Percentiles rank a stretch among this genome's conserved stretches.
Conservation (phyloP, 768 basidiomycete genomes). For the Cystofilobasidium capitatum region DNA sequence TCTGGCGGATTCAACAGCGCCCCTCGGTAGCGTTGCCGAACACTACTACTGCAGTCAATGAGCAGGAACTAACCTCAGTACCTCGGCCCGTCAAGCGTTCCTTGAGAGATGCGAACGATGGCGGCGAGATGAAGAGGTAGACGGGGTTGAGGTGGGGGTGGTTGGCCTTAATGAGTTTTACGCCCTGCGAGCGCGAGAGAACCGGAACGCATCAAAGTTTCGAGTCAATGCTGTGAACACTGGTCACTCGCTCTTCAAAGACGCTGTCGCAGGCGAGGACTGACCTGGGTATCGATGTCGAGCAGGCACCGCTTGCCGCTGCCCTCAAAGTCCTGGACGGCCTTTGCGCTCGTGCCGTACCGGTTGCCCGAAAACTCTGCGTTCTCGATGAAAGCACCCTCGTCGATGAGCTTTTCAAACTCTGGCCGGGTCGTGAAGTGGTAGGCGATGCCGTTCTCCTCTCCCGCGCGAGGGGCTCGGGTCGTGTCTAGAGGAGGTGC, state of each 20-base stretch:
- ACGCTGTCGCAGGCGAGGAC: conserved; percentile 30
- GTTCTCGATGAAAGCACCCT: conserved; percentile 80
- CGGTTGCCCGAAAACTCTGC: conserved; percentile 86
- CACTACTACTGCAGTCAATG: background rate
- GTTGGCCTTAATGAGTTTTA: conserved; percentile 70
- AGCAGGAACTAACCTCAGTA: conserved; percentile 50
- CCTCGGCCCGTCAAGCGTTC: conserved; percentile 65
- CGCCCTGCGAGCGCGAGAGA: conserved; percentile 52
- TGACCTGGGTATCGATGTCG: conserved; percentile 90
- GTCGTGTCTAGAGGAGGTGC: conserved; percentile 62
- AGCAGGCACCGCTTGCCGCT: conserved; percentile 72
- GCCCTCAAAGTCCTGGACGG: conserved; percentile 51
- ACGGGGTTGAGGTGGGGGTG: conserved; percentile 66
- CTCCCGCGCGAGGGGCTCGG: conserved; percentile 68
- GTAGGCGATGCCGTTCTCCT: conserved; percentile 72
- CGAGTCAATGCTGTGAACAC: background rate
- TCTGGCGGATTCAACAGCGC: too few species aligned
- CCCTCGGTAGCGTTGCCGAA: too few species aligned
- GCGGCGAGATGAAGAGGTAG: conserved; percentile 86
- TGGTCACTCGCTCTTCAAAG: background rate
- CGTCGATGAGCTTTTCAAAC: conserved; percentile 59
- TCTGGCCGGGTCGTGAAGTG: conserved; percentile 65
- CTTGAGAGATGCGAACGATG: conserved; percentile 61
- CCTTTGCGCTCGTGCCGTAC: conserved; percentile 81
- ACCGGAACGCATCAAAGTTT: background rate